These are phyloP conservation scores for Vachellia pachyceras DNA, from an alignment of 306 rosid species.

Conservation along the genomic window DNA sequence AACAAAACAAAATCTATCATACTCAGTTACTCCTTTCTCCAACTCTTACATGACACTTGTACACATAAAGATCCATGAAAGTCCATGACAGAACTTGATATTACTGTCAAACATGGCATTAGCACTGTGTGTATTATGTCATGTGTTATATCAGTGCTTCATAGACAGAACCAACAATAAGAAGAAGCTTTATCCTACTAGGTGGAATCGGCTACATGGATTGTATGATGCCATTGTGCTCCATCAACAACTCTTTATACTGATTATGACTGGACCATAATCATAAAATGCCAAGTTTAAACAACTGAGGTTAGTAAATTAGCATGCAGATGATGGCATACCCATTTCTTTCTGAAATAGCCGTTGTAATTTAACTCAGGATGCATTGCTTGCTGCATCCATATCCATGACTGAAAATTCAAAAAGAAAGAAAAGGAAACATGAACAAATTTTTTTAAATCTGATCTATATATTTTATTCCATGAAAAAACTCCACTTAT, in stretches of 20 bases:
- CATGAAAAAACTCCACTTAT: neutral
- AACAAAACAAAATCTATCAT: neutral
- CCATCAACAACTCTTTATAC: too few relatives aligned
- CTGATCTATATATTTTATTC: neutral
- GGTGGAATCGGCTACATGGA: too few relatives aligned
- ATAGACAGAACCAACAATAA: too few relatives aligned
- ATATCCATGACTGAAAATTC: slow-evolving; percentile 76
- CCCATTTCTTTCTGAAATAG: slow-evolving; percentile 87
- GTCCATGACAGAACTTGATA: too few relatives aligned
- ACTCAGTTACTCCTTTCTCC: too few relatives aligned
- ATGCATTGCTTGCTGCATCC: slow-evolving; percentile 99
- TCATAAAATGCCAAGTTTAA: neutral
- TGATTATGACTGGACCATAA: neutral
- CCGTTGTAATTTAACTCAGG: slow-evolving; percentile 91
- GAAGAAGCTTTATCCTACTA: too few relatives aligned
- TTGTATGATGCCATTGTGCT: too few relatives aligned
- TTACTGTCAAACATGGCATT: too few relatives aligned
- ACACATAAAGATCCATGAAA: too few relatives aligned
- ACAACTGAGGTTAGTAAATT: neutral
- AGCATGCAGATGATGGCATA: slow-evolving; percentile 32
- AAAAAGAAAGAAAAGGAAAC: neutral
- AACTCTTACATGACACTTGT: too few relatives aligned
- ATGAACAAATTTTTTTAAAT: neutral
- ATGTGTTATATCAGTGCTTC: too few relatives aligned
- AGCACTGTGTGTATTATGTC: too few relatives aligned